phyloP scores from a whole-genome alignment of 2,329 filamentous ascomycete genomes.

The Pseudodiploospora longispora region DNA sequence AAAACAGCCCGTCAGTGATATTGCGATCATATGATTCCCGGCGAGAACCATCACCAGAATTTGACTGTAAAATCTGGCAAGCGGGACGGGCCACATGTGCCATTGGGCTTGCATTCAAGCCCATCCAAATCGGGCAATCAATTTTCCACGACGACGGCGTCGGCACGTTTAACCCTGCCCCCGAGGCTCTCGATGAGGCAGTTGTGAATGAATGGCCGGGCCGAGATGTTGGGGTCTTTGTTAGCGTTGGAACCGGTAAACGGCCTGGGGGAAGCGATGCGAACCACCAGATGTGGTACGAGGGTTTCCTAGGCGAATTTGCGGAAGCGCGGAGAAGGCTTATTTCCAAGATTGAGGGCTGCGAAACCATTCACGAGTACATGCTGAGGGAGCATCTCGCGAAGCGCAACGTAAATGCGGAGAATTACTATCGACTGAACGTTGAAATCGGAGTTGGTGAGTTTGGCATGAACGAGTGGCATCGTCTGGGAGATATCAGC shows the following conservation, averaged over 20 bases:
- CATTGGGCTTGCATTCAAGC: constrained; percentile 90
- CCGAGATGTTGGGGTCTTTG: constrained; percentile 81
- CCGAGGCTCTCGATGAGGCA: constrained; percentile 81
- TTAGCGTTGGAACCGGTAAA: constrained; percentile 92
- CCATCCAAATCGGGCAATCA: constrained; percentile 87
- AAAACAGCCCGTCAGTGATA: constrained; percentile 59
- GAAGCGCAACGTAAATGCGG: constrained; percentile 70
- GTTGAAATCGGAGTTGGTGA: constrained; percentile 94
- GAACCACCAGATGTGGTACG: constrained; percentile 79
- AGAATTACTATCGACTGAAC: constrained; percentile 94
- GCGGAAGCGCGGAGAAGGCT: constrained; percentile 79
- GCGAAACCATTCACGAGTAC: constrained; percentile 79
- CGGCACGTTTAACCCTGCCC: constrained; percentile 86
- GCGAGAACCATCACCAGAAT: constrained; percentile 82
- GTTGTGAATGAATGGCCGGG: constrained; percentile 92
- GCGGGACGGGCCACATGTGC: constrained; percentile 90
- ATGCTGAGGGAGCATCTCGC: constrained; percentile 75
- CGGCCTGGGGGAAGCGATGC: constrained; percentile 58
- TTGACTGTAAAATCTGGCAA: constrained; percentile 94
- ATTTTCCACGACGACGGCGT: constrained; percentile 88
- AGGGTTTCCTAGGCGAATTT: constrained; percentile 86
- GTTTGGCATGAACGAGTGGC: constrained; percentile 99
- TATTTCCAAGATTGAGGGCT: constrained; percentile 90
- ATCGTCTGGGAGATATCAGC: constrained; percentile 87
- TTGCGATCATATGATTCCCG: constrained; percentile 93